Evolutionary conservation across 768 basidiomycete genomes (phyloP), one percentile per base, ranked within the genome.

Genomic region (Crassisporium funariophilum): DNA sequence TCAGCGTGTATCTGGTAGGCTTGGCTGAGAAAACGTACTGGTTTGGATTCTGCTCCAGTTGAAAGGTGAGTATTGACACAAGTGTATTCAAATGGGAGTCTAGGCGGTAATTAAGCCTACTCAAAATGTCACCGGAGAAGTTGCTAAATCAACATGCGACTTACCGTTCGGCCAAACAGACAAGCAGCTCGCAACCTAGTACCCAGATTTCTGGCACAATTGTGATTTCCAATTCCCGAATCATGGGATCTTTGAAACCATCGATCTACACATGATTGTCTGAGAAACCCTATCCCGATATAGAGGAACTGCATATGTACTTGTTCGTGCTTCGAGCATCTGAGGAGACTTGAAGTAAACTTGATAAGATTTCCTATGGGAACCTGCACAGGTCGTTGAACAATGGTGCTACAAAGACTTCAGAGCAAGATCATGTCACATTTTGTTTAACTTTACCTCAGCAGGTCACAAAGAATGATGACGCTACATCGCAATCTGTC

Each of bases 361-460:
- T 75, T 73, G 10, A 77, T 71, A 13, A 91, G 55, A 29, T 70
- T 59, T 4, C 88, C 90, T n/a, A 88, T 56, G 1, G 91, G 88
- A 7, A 92, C 59, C 51, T 76, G 73, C 0, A 92, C 81, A 13
- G 86, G 81, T 7, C 90, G 79, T 35, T 76, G 71, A 2, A 74
- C 71, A 2, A 74, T 63, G 10, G 82, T 68, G 36, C 86, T 90
- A 49, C 45, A 46, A 35, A 58, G n/a, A 41, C 41, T n/a, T 35
- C 25, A 47, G 9, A 21, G 42, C 22, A 29, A 42, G 25, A 10
- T 22, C 4, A 36, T 3, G 17, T 22, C 27, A 27, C n/a, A 8
- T n/a, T 47, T 35, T 39, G 4, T 39, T 38, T 11, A 17, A 43
- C 21, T 55, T 39, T 63, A 87, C 86, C 69, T 71, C 25, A 91